Conservation (phyloP, 192 early-diverging fungal genomes). For the Linnemannia zychae region DNA sequence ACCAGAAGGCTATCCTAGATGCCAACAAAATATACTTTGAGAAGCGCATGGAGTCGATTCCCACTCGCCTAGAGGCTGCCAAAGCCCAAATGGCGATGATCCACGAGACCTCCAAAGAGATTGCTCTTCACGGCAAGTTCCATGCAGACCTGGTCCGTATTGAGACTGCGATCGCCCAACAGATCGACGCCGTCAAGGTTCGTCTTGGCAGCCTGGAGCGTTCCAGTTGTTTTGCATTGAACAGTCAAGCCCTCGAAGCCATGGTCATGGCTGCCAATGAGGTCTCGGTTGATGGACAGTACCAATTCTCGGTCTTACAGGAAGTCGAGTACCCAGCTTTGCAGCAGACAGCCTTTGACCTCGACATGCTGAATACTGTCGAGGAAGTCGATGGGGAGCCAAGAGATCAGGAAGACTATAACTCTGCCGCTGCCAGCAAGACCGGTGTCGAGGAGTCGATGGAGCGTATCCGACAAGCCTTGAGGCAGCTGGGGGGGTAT, state of each 20-base stretch:
- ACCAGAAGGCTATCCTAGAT: constrained; percentile 24
- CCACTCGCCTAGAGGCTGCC: constrained; percentile 31
- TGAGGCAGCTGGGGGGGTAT: constrained; percentile 36
- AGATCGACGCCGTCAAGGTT: constrained; percentile 50
- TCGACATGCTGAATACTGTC: constrained; percentile 23
- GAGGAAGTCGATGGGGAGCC: background rate
- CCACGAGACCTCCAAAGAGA: constrained; percentile 52
- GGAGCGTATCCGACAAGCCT: constrained; percentile 40
- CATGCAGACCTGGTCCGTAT: constrained; percentile 52
- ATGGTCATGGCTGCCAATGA: constrained; percentile 40
- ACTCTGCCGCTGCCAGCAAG: constrained; percentile 12
- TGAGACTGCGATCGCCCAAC: constrained; percentile 49
- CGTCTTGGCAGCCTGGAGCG: constrained; percentile 48
- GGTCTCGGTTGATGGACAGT: constrained; percentile 40
- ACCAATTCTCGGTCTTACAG: constrained; percentile 52
- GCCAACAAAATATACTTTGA: constrained; percentile 43
- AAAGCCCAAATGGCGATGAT: constrained; percentile 34
- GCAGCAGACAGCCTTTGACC: constrained; percentile 51
- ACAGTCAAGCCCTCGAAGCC: constrained; percentile 41
- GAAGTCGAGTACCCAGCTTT: constrained; percentile 47
- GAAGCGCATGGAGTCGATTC: constrained; percentile 17
- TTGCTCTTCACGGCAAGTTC: constrained; percentile 55
- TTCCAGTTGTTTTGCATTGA: constrained; percentile 52
- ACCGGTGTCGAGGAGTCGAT: constrained; percentile 50
- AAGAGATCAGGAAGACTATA: constrained; percentile 1